Base-by-base conservation (phyloP, 2,329 filamentous ascomycete genomes). In the Rhynchosporium agropyri region DNA sequence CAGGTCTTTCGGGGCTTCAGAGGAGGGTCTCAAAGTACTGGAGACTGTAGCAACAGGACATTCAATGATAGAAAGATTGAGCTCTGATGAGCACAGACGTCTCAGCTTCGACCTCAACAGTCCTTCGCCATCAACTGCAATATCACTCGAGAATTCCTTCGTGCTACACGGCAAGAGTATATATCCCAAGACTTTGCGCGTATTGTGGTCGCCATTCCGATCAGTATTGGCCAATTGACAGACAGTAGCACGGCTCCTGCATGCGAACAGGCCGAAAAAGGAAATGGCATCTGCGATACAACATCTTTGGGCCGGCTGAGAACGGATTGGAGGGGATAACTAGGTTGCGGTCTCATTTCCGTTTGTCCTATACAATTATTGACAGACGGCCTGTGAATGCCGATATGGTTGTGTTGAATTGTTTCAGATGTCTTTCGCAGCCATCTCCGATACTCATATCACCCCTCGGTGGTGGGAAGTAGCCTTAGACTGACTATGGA, bases 371-470 rank as follows among this genome's bases (percentile, higher is more conserved):
- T 51, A 42, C 49, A 50, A 31, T 8, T 57, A 49, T 62, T 50
- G 45, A 53, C 15, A 58, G 43, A 48, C 42, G 61, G 36, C 55
- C 9, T 36, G 33, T 36, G 33, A 36, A 5, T 10, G 33, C 33
- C 33, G 9, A 10, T 63, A 63, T 65, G 64, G 61, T 20, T 58
- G 50, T 63, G 57, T 56, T 54, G 58, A 61, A 58, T 59, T 58
- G n/a, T 55, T 51, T 28, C 40, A 60, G 40, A 26, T 26, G 31
- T 50, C 29, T 29, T 15, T 10, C 48, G 36, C 58, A 15, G 15
- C 36, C 8, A 3, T 28, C n/a, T 26, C 33, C 43, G 33, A 40
- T 46, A 31, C 10, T 46, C 46, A 12, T 20, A 8, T 42, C 33
- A 42, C 9, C 26, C 28, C 9, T 26, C 6, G 51, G 20, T 50